A percentile compares a stretch with the other conserved stretches of the same genome.
Evolutionary conservation across 768 basidiomycete species (phyloP).

Genomic region (Mycena galericulata): DNA sequence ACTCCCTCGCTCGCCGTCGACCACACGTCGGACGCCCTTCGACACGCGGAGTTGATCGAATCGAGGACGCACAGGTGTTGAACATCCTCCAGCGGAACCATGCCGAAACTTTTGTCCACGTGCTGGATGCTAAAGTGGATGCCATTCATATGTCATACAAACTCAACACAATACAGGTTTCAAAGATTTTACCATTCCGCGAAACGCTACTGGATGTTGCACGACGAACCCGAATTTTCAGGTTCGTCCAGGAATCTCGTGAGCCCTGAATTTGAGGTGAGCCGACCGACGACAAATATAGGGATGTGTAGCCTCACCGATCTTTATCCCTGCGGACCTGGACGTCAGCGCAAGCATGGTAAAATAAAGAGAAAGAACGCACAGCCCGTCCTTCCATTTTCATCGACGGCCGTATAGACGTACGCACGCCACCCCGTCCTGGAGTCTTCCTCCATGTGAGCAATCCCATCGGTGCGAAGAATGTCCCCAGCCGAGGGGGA

Average conservation of each 20-base stretch:
- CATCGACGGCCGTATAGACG: not conserved
- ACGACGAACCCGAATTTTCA: not conserved
- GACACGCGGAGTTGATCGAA: no score
- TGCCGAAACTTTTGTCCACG: no score
- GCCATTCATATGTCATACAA: no score
- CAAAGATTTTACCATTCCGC: no score
- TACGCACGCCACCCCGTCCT: not conserved
- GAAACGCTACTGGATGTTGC: not conserved
- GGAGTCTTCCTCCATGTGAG: not conserved
- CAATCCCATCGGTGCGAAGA: not conserved
- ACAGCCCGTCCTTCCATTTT: not conserved
- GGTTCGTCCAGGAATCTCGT: not conserved
- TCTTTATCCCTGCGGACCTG: not conserved
- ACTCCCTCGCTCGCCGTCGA: no score
- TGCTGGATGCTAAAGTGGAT: no score
- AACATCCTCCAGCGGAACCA: no score
- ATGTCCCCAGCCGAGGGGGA: not conserved
- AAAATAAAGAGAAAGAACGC: not conserved
- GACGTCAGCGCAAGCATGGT: not conserved
- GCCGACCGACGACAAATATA: not conserved
- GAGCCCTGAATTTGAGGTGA: not conserved
- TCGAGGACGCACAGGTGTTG: no score
- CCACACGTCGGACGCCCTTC: no score
- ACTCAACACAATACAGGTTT: no score
- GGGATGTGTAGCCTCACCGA: not conserved